Base-by-base conservation (phyloP, 1,139 yeast genomes). In the Hyphopichia buzzinii region DNA sequence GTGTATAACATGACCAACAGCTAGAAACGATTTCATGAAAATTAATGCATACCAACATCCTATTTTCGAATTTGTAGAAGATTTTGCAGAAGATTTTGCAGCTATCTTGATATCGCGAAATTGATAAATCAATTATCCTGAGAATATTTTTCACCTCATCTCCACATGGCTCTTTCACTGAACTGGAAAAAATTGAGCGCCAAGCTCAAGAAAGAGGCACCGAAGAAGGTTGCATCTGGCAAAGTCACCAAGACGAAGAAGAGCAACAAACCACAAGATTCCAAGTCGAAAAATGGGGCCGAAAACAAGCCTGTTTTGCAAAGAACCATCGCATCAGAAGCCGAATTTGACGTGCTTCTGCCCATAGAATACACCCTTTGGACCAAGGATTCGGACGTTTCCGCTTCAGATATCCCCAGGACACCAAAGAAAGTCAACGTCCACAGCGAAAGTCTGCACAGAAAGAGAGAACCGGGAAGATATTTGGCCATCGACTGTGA, bases 401-500 rank as follows among this genome's bases (percentile, higher is more conserved):
- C 35, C 11, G 35, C 41, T 12, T 28, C 39, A 2, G 52, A 52
- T 29, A 35, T 59, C 17, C 39, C 45, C 8, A 29, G 39, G 23
- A 26, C 33, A n/a, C 29, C 31, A 4, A 31, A 22, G 3, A 29
- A 15, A 3, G 23, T 31, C 12, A 30, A 21, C 6, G 29, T 33
- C 10, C 23, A 33, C 11, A 17, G 12, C n/a, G 17, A 12, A 5
- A 43, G 40, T 14, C 54, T 52, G 24, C 33, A 43, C 22, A 50
- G 61, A 23, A 67, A 66, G 40, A 46, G 37, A 33, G 74, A 69
- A 34, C 69, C 78, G 1, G 96, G 96, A 1, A 83, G 75, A 49
- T 88, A 76, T 47, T 48, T 90, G 6, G 89, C 96, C 0, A 76
- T 90, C 40, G 97, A 90, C 62, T 89, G 97, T 67, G 97, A 90